These are phyloP conservation scores for Ilex asprella DNA, from an alignment of 257 asterid genomes.

Conservation along the genomic window DNA sequence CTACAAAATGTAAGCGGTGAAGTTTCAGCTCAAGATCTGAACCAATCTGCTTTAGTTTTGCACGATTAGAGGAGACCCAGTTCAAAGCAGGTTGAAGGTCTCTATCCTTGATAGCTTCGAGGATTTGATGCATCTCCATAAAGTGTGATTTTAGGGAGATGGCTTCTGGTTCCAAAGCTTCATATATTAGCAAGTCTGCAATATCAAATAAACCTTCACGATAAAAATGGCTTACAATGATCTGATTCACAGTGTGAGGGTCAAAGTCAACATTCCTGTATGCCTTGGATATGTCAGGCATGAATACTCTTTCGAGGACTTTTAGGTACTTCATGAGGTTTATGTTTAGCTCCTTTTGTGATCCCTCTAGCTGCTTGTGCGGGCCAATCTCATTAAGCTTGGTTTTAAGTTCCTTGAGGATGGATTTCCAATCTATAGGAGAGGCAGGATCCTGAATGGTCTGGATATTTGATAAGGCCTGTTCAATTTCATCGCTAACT, in stretches of 20 bases:
- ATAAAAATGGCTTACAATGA: constrained; percentile 44
- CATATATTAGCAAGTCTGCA: constrained; percentile 39
- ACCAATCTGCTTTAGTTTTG: constrained; percentile 25
- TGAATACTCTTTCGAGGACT: constrained; percentile 31
- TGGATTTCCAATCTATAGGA: constrained; percentile 28
- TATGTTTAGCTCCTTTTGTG: constrained; percentile 30
- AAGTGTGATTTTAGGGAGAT: constrained; percentile 34
- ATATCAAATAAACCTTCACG: constrained; percentile 41
- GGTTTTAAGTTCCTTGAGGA: constrained; percentile 40
- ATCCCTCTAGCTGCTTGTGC: constrained; percentile 23
- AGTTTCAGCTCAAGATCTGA: constrained; percentile 45
- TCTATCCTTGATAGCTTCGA: constrained; percentile 32
- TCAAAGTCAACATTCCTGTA: constrained; percentile 38
- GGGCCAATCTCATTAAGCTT: constrained; percentile 34
- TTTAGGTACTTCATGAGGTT: constrained; percentile 34
- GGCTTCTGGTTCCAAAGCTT: constrained; percentile 47
- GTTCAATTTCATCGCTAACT: constrained; percentile 42
- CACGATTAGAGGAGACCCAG: constrained; percentile 45
- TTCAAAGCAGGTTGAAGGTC: constrained; percentile 47
- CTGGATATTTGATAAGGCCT: constrained; percentile 31
- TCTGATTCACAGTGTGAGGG: constrained; percentile 32
- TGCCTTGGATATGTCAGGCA: constrained; percentile 50
- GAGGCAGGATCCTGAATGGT: constrained; percentile 22
- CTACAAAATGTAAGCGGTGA: constrained; percentile 38
- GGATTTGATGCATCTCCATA: constrained; percentile 42